Conservation (phyloP, 75 land plant species). For the Cunninghamia lanceolata region DNA sequence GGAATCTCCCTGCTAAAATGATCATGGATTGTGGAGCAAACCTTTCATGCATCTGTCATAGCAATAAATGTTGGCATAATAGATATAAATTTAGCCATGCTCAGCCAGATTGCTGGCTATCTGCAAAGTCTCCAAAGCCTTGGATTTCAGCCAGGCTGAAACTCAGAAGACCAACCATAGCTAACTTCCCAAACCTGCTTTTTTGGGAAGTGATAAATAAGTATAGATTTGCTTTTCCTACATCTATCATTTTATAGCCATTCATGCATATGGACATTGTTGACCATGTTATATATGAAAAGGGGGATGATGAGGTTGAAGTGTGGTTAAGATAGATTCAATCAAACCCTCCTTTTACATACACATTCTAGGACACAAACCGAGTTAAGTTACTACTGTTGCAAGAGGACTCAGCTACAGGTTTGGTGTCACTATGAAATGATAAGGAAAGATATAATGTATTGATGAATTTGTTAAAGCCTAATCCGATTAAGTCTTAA, state of each 20-base stretch:
- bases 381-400: no score
- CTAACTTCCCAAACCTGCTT: not conserved
- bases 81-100: not conserved
- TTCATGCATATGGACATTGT: not conserved
- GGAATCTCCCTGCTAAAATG: not conserved
- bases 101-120: not conserved
- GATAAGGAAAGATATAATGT: no score
- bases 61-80: not conserved
- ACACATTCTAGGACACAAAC: no score
- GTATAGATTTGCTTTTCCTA: not conserved
- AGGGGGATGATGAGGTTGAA: no score
- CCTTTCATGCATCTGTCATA: not conserved
- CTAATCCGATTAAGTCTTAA: no score
- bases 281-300: no score
- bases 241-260: not conserved
- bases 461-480: no score
- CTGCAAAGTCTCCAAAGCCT: not conserved
- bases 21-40: not conserved
- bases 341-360: no score
- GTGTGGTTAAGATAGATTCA: no score
- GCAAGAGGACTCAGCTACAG: no score
- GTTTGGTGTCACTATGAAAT: no score
- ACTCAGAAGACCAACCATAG: not conserved
- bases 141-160: not conserved
- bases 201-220: not conserved